Evolutionary conservation across 306 rosid species (phyloP), one percentile per base, ranked within the genome.

Genomic region (Vicia faba): DNA sequence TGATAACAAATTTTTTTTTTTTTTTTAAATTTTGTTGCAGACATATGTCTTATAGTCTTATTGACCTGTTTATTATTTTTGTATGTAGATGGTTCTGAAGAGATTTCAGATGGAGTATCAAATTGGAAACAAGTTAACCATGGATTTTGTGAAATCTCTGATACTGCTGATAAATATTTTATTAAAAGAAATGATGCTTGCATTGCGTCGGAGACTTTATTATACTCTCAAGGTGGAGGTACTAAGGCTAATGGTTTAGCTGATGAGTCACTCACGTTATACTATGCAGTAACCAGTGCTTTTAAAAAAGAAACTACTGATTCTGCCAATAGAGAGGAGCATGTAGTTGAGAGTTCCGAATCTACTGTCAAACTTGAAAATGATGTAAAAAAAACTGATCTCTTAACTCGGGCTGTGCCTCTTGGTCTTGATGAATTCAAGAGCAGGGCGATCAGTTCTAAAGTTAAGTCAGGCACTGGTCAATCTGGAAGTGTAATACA

Each of bases 361-460:
- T 69, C 82, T 14, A 41, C 59, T 33, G 68, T 41, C 15, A 86
- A 79, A 83, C 74, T 14, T 33, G 95, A 89, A 78, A 80, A 57
- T 78, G 79, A 87, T 65, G 54, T 64, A 56, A 80, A 68, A 44
- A 87, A 89, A 76, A 39, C 74, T 73, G 86, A 80, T 65, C 83
- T 53, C 15, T 59, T 86, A 31, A 71, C 91, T 41, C 79, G 78
- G 75, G 53, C 78, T 64, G 89, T 82, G 58, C 95, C 96, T 44
- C 78, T 81, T 72, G 91, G 97, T 69, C 99, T 95, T n/a, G 95
- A 88, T 74, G 99, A 90, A 80, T 95, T 86, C 74, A 95, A 95
- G 80, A 95, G 91, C 79, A 88, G 82, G 80, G 85, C 92, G 39
- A 86, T 78, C 72, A 79, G 76, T 78, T 71, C 92, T 46, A 84